A percentile compares a stretch with the other conserved stretches of the same genome.
Evolutionary conservation across 139 green algal species (phyloP).

Genomic region (Ettlia oleoabundans): DNA sequence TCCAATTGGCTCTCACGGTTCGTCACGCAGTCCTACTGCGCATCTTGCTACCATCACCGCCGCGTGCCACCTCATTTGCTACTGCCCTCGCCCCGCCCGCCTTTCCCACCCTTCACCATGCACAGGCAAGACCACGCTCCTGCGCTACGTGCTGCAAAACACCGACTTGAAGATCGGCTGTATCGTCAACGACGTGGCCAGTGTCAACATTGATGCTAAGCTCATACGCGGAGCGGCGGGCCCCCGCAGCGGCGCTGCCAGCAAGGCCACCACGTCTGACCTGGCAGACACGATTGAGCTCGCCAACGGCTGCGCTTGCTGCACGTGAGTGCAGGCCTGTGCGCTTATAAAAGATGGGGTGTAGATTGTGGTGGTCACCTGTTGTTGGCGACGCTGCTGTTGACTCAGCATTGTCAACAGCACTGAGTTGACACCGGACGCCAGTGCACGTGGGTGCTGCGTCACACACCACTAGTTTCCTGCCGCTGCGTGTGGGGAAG

Average conservation of each 20-base stretch:
- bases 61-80: not conserved
- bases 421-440: too few species aligned
- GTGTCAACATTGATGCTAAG: conserved; percentile 95
- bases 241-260: not conserved
- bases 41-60: not conserved
- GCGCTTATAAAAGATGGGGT: too few species aligned
- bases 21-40: too few species aligned
- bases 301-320: conserved; percentile 91
- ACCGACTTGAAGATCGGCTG: conserved; percentile 87
- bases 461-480: too few species aligned
- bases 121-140: conserved; percentile 91
- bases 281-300: conserved; percentile 95
- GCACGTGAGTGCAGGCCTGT: too few species aligned
- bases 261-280: conserved; percentile 54
- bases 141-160: conserved; percentile 87
- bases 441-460: too few species aligned
- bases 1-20: too few species aligned
- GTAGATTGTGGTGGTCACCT: too few species aligned
- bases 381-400: too few species aligned
- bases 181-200: conserved; percentile 95
- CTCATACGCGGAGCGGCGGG: conserved; percentile 76
- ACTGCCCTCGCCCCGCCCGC: not conserved
- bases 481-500: too few species aligned
- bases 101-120: not conserved
- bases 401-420: too few species aligned